phyloP scores from a whole-genome alignment of 495 filamentous ascomycete genomes.

The Trypethelium eluteriae region DNA sequence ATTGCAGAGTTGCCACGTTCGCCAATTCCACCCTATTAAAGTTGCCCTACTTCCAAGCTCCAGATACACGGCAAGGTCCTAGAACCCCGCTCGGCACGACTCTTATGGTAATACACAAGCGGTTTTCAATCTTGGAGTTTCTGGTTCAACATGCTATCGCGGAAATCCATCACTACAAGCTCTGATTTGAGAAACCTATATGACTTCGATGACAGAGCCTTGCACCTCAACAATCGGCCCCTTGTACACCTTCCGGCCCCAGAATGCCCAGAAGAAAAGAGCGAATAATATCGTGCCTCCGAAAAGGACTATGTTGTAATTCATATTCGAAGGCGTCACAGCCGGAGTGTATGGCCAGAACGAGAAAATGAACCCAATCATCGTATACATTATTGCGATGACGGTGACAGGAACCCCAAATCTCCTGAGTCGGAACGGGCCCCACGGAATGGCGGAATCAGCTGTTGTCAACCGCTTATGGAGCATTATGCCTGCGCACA shows the following conservation, averaged over 20 bases:
- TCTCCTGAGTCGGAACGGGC: slow-evolving; percentile 18
- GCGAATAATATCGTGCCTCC: background rate
- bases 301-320: background rate
- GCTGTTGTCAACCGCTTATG: slow-evolving; percentile 10
- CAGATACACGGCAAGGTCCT: background rate
- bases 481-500: slow-evolving; percentile 19
- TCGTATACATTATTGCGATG: slow-evolving; percentile 16
- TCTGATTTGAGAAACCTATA: background rate
- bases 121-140: background rate
- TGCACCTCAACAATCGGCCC: slow-evolving; percentile 7
- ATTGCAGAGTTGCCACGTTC: background rate
- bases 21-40: background rate
- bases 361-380: slow-evolving; percentile 18
- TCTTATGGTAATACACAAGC: background rate
- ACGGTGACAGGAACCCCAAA: slow-evolving; percentile 20
- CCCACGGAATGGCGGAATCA: slow-evolving; percentile 14
- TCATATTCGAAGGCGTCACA: background rate
- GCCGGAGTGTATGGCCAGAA: slow-evolving; percentile 20
- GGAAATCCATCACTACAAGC: background rate
- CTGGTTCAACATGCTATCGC: background rate
- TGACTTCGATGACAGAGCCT: slow-evolving; percentile 7
- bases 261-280: background rate
- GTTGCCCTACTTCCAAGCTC: background rate
- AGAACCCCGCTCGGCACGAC: background rate
- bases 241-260: background rate